Percentiles rank a stretch among this genome's conserved stretches.
phyloP scores from a whole-genome alignment of 371 early-diverging fungal species.

The Syncephalastrum sp. region DNA sequence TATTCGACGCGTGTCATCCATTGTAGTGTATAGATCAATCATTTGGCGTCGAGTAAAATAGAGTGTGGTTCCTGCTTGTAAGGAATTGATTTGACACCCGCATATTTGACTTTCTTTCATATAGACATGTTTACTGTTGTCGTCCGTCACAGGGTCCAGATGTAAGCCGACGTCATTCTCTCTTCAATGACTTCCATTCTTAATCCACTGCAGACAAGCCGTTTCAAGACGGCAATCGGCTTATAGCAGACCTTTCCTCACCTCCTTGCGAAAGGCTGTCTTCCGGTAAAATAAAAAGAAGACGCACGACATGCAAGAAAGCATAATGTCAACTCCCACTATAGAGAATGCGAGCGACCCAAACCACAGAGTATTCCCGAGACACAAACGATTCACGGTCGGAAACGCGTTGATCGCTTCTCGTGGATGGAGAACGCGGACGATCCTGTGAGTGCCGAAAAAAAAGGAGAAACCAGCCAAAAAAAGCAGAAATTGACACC shows the following conservation, averaged over 20 bases:
- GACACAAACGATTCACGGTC: constrained; percentile 43
- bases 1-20: too few species aligned
- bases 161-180: too few species aligned
- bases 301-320: too few species aligned
- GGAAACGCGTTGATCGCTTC: constrained; percentile 49
- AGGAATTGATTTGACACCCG: too few species aligned
- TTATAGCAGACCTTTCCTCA: not conserved
- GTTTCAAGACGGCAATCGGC: not conserved
- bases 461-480: not conserved
- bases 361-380: constrained; percentile 37
- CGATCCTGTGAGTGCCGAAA: constrained; percentile 41
- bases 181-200: too few species aligned
- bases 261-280: not conserved
- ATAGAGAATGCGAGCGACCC: constrained; percentile 33
- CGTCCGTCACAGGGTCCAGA: too few species aligned
- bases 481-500: constrained; percentile 4
- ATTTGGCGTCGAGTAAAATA: too few species aligned
- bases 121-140: too few species aligned
- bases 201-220: too few species aligned
- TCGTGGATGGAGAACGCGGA: constrained; percentile 60
- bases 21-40: too few species aligned
- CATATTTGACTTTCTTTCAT: too few species aligned
- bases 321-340: not conserved
- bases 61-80: too few species aligned
- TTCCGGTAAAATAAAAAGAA: not conserved